Base-by-base conservation (phyloP, 208 protist genomes). In the Porcisia deanei region DNA sequence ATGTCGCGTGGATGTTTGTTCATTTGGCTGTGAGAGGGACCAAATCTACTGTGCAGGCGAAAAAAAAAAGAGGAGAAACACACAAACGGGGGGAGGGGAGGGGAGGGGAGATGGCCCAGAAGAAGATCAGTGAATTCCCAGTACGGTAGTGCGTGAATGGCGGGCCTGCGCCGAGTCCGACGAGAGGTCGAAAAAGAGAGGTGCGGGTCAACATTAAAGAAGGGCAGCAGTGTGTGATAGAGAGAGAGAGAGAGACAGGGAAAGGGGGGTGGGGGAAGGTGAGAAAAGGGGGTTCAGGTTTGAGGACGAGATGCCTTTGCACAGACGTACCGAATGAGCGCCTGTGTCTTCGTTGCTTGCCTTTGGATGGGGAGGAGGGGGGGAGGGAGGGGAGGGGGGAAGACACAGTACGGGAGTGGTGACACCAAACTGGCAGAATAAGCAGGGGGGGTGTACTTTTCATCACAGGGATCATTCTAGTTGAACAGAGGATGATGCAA, bases 1-100 rank as follows among this genome's bases (percentile, higher is more conserved):
- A 93, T 25, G 60, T 94, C 90, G 1, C 85, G 75, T 3, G 92
- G 77, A 16, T 85, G 84, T 54, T 80, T 83, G 69, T 78, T 80
- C 79, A 86, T 91, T 30, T 30, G 30, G 30, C 30, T 30, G 30
- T 30, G 30, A 30, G 30, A 30, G 0, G 30, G 30, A 30, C 0
- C 30, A 10, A 54, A 55, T 54, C 72, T 43, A 52, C 1, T 65
- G 57, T 65, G 55, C 65, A 43, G 10, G 5, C 52, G 52, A 0
- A 45, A 12, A 45, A 22, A 14, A 37, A 5, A n/a, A n/a, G 8
- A 64, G 18, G 12, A 64, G 25, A 30, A 39, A 10, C 57, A 37
- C 4, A 63, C n/a, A 68, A 67, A 37, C 34, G 34, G 54, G 54
- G 52, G 47, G 30, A 30, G 20, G n/a, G 20, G 20, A 25, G 43